Evolutionary conservation across 345 rosid genomes (phyloP), one percentile per base, ranked within the genome.

Genomic region (Barbarea vulgaris): DNA sequence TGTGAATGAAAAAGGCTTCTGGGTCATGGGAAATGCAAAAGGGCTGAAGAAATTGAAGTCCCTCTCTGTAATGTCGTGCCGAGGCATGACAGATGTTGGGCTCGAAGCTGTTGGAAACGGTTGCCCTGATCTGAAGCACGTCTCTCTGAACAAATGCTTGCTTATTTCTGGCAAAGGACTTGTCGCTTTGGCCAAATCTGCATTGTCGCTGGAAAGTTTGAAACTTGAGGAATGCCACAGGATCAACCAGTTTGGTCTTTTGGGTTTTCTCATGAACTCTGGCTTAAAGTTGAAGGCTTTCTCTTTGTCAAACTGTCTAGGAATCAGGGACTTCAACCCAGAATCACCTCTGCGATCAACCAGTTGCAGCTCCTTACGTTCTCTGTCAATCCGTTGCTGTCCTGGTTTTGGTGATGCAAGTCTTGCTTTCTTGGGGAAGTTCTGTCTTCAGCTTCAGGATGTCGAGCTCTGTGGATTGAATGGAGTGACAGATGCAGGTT

Each of bases 191-290:
- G 82, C 87, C 17, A 92, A 87, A 82, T 85, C 86, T 47, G 87
- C 92, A 1, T 53, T 39, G 48, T 85, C 86, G 25, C 79, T 95
- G 52, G 97, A 95, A 82, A 85, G 86, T 85, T 79, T 95, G 81
- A 86, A 85, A 53, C 83, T 95, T 74, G 97, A 92, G 73, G 97
- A 92, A 84, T 95, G 99, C 89, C 94, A 95, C 87, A 86, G 87
- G 88, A 84, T 95, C 77, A 84, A 93, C 88, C 97, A 89, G 52
- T 78, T 81, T 74, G 99, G 97, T 61, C 63, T 89, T 62, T 84
- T 95, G 30, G 89, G 90, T 70, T 80, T 87, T 63, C 91, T 95
- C 24, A 46, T 85, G 25, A 90, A 81, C 82, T 84, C 87, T 72
- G 84, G 87, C 21, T 80, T 77, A 39, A 87, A 81, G 60, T 60